Evolutionary conservation across 2,329 filamentous ascomycete species (phyloP).

Genomic region (Botrytis deweyae): DNA sequence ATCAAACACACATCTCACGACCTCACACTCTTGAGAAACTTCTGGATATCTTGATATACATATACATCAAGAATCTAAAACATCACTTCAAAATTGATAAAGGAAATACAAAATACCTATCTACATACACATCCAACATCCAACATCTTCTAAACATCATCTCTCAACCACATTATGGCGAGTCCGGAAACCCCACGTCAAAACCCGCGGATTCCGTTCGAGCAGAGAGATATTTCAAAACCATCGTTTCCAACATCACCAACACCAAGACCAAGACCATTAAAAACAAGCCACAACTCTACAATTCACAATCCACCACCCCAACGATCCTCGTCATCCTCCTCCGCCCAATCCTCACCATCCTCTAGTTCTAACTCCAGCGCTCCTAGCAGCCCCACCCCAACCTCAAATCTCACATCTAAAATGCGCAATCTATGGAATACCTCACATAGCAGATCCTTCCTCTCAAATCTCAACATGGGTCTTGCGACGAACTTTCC

Average conservation of each 20-base stretch:
- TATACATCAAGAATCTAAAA: background rate
- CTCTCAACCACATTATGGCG: background rate
- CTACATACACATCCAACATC: background rate
- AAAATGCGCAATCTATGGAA: conserved; percentile 10
- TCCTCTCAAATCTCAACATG: background rate
- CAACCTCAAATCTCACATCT: background rate
- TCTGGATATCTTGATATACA: background rate
- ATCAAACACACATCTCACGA: background rate
- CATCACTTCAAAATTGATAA: background rate
- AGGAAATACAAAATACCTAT: background rate
- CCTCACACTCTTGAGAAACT: background rate
- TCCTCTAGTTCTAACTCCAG: background rate
- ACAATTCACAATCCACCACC: background rate
- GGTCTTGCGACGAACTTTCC: background rate
- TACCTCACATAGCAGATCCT: background rate
- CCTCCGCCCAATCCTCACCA: background rate
- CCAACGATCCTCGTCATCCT: too few relatives aligned
- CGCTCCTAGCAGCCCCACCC: background rate
- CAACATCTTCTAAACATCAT: background rate
- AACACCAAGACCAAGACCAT: background rate
- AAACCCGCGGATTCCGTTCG: background rate
- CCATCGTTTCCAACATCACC: background rate
- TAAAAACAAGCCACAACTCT: background rate
- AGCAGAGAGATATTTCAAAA: background rate
- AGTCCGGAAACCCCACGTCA: background rate